phyloP scores from a whole-genome alignment of 352 stramenopile genomes.

The Phytophthora ohioensis region DNA sequence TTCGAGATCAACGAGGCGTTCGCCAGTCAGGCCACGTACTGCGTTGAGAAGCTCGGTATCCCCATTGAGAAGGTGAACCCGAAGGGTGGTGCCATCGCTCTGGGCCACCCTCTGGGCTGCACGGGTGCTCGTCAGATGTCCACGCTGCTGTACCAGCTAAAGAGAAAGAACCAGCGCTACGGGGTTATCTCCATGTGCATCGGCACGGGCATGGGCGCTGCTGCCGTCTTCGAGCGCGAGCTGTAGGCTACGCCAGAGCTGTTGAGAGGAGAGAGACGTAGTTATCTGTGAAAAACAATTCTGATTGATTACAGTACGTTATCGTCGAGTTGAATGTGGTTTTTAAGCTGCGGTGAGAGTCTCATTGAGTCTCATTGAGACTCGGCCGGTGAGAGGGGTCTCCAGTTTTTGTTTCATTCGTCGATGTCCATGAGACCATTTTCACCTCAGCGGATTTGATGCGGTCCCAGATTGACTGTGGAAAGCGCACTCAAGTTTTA shows the following conservation, averaged over 20 bases:
- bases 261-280: constrained; percentile 11
- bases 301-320: constrained; percentile 1
- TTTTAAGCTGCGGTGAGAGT: too few relatives aligned
- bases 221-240: constrained; percentile 92
- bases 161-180: constrained; percentile 84
- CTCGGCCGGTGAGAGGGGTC: too few relatives aligned
- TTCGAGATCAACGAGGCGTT: constrained; percentile 95
- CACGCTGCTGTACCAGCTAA: constrained; percentile 94
- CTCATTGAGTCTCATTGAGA: too few relatives aligned
- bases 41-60: constrained; percentile 80
- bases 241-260: constrained; percentile 26
- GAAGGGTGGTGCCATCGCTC: constrained; percentile 89
- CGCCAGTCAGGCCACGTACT: constrained; percentile 89
- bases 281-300: constrained; percentile 30
- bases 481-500: too few relatives aligned
- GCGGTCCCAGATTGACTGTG: too few relatives aligned
- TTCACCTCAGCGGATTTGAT: too few relatives aligned
- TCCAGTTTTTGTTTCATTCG: too few relatives aligned
- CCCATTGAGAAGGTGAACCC: constrained; percentile 90
- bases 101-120: constrained; percentile 92
- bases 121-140: constrained; percentile 91
- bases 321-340: too few relatives aligned
- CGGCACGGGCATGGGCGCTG: constrained; percentile 95
- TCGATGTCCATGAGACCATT: too few relatives aligned
- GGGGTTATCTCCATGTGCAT: constrained; percentile 97